phyloP scores from a whole-genome alignment of 2,329 filamentous ascomycete genomes.

The Anthostomella pinea region DNA sequence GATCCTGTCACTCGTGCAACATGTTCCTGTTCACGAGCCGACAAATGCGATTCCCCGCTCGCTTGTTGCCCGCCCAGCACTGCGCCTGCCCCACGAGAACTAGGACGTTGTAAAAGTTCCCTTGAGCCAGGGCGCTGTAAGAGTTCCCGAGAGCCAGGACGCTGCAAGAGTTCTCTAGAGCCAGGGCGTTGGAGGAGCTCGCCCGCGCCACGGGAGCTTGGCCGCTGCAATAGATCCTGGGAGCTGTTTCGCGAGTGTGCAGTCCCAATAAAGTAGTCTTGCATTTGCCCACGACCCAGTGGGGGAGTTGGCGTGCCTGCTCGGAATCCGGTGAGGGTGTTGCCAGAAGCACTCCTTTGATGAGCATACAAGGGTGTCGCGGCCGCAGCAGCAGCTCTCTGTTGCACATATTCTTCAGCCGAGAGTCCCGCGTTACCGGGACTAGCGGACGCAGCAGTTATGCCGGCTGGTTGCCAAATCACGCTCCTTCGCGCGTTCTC shows the following conservation, averaged over 20 bases:
- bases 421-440: slow-evolving; percentile 53
- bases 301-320: slow-evolving; percentile 43
- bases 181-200: slow-evolving; percentile 42
- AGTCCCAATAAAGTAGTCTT: slow-evolving; percentile 37
- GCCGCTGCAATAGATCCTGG: slow-evolving; percentile 33
- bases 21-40: slow-evolving; percentile 83
- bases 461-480: slow-evolving; percentile 72
- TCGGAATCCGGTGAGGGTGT: slow-evolving; percentile 40
- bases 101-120: slow-evolving; percentile 41
- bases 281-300: slow-evolving; percentile 39
- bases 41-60: slow-evolving; percentile 61
- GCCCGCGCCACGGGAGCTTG: slow-evolving; percentile 35
- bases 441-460: slow-evolving; percentile 44
- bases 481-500: slow-evolving; percentile 62
- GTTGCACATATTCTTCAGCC: slow-evolving; percentile 80
- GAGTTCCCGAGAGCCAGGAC: slow-evolving; percentile 36
- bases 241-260: slow-evolving; percentile 48
- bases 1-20: slow-evolving; percentile 78
- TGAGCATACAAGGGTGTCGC: slow-evolving; percentile 57
- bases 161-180: slow-evolving; percentile 46
- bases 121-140: slow-evolving; percentile 49
- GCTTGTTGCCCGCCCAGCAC: slow-evolving; percentile 41
- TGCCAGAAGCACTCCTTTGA: slow-evolving; percentile 56
- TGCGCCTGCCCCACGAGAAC: slow-evolving; percentile 53
- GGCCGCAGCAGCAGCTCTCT: slow-evolving; percentile 61